Conservation (phyloP, 148 eudicot species). For the Salicornia ramosissima region DNA sequence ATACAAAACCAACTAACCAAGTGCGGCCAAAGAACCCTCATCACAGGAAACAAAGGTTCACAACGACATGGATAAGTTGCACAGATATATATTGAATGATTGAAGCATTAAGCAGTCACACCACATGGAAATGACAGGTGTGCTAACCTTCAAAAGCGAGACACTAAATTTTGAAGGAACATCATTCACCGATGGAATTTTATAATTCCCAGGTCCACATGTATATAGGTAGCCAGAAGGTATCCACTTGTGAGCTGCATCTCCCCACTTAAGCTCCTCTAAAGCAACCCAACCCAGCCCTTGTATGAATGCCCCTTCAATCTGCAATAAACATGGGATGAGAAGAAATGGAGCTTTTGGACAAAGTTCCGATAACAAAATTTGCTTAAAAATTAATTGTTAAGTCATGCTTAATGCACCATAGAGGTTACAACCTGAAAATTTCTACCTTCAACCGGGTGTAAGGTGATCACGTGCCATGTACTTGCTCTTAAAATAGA, state of each 20-base stretch:
- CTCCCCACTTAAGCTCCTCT: constrained; percentile 99
- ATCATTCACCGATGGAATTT: constrained; percentile 87
- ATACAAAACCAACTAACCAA: not conserved
- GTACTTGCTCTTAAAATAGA: too few species aligned
- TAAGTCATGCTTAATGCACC: not conserved
- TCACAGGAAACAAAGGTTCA: not conserved
- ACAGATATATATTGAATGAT: not conserved
- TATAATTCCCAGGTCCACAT: constrained; percentile 86
- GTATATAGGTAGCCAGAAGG: constrained; percentile 76
- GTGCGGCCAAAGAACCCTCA: not conserved
- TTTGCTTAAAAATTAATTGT: too few species aligned
- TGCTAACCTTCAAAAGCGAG: constrained; percentile 82
- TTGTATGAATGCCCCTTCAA: constrained; percentile 96
- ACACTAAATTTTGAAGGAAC: constrained; percentile 72
- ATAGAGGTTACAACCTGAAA: too few species aligned
- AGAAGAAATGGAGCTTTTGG: not conserved
- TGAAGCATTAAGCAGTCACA: not conserved
- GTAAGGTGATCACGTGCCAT: too few species aligned
- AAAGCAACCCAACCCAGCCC: constrained; percentile 95
- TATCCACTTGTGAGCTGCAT: constrained; percentile 85
- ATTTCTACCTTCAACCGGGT: too few species aligned
- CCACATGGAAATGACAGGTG: not conserved
- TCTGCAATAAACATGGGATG: constrained; percentile 40
- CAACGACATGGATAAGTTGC: not conserved
- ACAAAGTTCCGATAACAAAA: not conserved